These are phyloP conservation scores for Tuber umbilicatum DNA, from an alignment of 495 filamentous ascomycete genomes.

Conservation along the genomic window DNA sequence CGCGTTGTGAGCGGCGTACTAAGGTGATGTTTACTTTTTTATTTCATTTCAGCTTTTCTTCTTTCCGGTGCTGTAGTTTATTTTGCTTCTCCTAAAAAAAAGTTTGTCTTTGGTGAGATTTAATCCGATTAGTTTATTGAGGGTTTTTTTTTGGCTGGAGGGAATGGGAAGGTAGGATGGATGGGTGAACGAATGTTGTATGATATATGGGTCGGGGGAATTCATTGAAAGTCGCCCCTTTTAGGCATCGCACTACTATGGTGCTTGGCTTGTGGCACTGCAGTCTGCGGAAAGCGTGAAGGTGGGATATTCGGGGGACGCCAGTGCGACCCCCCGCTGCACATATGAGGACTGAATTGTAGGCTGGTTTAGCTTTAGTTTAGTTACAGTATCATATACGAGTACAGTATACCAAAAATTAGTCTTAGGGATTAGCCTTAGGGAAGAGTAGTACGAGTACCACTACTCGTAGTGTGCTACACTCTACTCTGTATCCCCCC, in stretches of 20 bases:
- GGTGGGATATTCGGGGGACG: neutral
- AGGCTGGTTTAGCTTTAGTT: neutral
- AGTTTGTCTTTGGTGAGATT: neutral
- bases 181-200: neutral
- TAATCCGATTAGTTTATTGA: neutral
- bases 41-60: conserved; percentile 6
- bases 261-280: neutral
- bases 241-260: neutral
- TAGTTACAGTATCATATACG: neutral
- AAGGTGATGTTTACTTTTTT: conserved; percentile 16
- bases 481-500: neutral
- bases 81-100: conserved; percentile 20
- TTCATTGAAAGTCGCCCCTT: neutral
- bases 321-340: neutral
- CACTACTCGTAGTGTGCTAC: neutral
- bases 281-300: neutral
- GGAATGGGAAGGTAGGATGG: neutral
- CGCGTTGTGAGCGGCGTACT: neutral
- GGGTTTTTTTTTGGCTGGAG: neutral
- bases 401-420: neutral
- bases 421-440: neutral
- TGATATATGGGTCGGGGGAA: no score
- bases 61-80: conserved; percentile 4
- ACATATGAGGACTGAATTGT: neutral
- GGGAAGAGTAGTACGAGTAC: neutral